Evolutionary conservation across 768 basidiomycete genomes (phyloP).

Genomic region (Lactarius tabidus): DNA sequence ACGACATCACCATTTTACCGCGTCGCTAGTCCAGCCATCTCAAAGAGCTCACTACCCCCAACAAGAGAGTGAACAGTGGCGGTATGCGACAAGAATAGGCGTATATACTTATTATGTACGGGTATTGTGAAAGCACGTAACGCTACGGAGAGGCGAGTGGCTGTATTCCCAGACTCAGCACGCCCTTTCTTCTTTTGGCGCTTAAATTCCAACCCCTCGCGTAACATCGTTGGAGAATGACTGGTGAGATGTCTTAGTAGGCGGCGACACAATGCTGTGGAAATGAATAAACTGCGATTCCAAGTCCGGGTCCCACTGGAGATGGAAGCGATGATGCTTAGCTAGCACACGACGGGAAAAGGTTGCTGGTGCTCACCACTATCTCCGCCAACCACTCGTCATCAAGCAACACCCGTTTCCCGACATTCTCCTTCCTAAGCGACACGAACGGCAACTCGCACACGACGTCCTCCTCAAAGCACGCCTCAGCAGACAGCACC

Average conservation of each 20-base stretch:
- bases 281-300: background rate
- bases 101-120: background rate
- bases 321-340: background rate
- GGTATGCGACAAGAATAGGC: background rate
- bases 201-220: too few relatives aligned
- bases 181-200: too few relatives aligned
- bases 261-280: background rate
- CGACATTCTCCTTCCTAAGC: slow-evolving; percentile 17
- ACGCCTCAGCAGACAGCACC: slow-evolving; percentile 9
- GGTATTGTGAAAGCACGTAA: too few relatives aligned
- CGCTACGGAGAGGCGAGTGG: background rate
- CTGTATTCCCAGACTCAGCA: too few relatives aligned
- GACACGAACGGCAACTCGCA: slow-evolving; percentile 17
- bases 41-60: background rate
- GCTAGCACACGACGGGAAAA: background rate
- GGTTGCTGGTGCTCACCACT: background rate
- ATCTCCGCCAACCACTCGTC: slow-evolving; percentile 21
- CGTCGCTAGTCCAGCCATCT: background rate
- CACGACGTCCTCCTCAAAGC: slow-evolving; percentile 19
- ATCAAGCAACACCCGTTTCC: slow-evolving; percentile 9
- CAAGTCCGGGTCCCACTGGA: slow-evolving; percentile 4
- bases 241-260: too few relatives aligned
- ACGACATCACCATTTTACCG: background rate
- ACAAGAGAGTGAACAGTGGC: background rate
- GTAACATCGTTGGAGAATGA: too few relatives aligned